These are phyloP conservation scores for Ganoderma lingzhi DNA, from an alignment of 1,284 basidiomycete genomes.

Conservation along the genomic window DNA sequence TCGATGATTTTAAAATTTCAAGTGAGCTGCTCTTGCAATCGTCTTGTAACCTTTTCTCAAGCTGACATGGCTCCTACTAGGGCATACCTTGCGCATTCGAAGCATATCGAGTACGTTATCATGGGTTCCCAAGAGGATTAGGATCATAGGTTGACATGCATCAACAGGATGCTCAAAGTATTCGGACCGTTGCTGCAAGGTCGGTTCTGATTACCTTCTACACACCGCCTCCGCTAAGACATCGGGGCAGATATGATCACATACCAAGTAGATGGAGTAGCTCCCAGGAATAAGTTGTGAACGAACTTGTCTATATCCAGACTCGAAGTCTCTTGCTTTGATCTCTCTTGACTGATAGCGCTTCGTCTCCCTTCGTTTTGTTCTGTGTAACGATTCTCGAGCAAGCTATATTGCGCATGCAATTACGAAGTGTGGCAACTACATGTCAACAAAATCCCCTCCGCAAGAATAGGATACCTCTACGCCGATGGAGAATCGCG, in stretches of 20 bases:
- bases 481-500: constrained; percentile 54
- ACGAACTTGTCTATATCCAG: neutral
- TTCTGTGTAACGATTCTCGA: neutral
- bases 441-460: neutral
- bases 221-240: neutral
- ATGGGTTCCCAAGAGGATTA: neutral
- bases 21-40: constrained; percentile 11
- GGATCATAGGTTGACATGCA: neutral
- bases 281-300: constrained; percentile 21
- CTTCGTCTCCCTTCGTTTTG: neutral
- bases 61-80: constrained; percentile 8
- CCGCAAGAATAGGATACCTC: neutral
- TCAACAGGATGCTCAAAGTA: constrained; percentile 17
- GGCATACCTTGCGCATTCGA: constrained; percentile 26
- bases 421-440: neutral
- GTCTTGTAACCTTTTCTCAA: no score
- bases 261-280: constrained; percentile 25
- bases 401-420: neutral
- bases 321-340: no score
- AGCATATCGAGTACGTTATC: constrained; percentile 23
- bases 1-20: constrained; percentile 21
- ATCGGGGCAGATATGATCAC: constrained; percentile 24
- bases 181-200: constrained; percentile 22
- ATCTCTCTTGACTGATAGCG: neutral
- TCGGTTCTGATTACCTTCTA: neutral